Percentiles rank a stretch among this genome's conserved stretches.
Evolutionary conservation across 2,329 filamentous ascomycete genomes (phyloP).

Genomic region (Diaporthe nobilis): DNA sequence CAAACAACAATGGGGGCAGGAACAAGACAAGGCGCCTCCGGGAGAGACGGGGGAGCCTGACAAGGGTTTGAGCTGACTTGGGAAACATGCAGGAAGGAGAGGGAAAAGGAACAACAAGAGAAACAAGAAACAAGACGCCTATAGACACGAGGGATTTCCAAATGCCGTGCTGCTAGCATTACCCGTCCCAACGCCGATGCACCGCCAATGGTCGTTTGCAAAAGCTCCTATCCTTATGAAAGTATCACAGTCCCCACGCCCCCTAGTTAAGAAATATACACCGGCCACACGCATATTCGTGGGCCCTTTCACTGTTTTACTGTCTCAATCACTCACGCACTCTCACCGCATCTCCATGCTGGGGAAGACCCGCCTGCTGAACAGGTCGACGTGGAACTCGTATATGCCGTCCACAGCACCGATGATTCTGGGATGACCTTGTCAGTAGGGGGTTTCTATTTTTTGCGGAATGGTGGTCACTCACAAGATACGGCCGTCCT

Average conservation of each 20-base stretch:
- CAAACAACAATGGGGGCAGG: neutral
- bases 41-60: neutral
- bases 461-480: slow-evolving; percentile 48
- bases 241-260: neutral
- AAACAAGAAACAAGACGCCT: slow-evolving; percentile 5
- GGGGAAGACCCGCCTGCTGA: slow-evolving; percentile 71
- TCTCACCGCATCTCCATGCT: slow-evolving; percentile 66
- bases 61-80: neutral
- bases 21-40: neutral
- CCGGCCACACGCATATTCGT: neutral
- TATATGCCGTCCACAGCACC: slow-evolving; percentile 82
- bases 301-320: neutral
- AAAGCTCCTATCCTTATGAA: neutral
- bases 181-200: slow-evolving; percentile 28
- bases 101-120: neutral
- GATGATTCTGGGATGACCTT: slow-evolving; percentile 63
- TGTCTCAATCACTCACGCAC: neutral
- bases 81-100: neutral
- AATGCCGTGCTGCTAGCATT: slow-evolving; percentile 35
- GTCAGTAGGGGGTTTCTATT: slow-evolving; percentile 42
- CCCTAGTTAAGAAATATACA: neutral
- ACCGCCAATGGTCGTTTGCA: slow-evolving; percentile 12
- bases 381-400: slow-evolving; percentile 77
- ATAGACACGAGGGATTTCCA: slow-evolving; percentile 33
- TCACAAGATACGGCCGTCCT: slow-evolving; percentile 72